Evolutionary conservation across 1,284 basidiomycete species (phyloP), one percentile per base, ranked within the genome.

Genomic region (Ustilago loliicola): DNA sequence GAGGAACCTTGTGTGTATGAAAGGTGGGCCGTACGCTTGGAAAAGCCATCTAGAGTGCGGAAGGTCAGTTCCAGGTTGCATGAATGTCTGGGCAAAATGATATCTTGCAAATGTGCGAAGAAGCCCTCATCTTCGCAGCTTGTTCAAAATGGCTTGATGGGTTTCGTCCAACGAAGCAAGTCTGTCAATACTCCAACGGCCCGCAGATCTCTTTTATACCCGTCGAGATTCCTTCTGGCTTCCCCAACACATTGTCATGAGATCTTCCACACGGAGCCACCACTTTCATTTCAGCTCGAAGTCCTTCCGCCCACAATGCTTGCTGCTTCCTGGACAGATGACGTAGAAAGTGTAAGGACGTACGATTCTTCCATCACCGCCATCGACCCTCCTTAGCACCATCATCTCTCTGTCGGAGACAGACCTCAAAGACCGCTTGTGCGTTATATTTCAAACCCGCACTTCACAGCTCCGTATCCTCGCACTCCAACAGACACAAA

Each of bases 281-380:
- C 6, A 11, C 19, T 11, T 45, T 45, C 42, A 45, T 45, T 21
- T 45, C n/a, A 21, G 3, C 42, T 21, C n/a, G n/a, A 6, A 6
- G 6, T 17, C 7, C 7, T 45, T 21, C 42, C 7, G 19, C 7
- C n/a, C 42, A 45, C 21, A n/a, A 58, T 58, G 56, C 30, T 42
- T 17, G 29, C 42, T 34, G 23, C 42, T 36, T 34, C 56, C 7
- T 58, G 51, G 51, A 15, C 51, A 27, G 55, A 57, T 0, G 66
- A 69, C 42, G 34, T 38, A 23, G 61, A 62, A n/a, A 69, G 61
- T n/a, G 40, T 54, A 1, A 19, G 34, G 7, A 69, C 66, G 0
- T 55, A 59, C 27, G 61, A 63, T 21, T 69, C 56, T 3, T 53
- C 56, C 40, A 56, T 42, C 19, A 69, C 61, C 0, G 56, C 56